phyloP scores from a whole-genome alignment of 2,329 filamentous ascomycete genomes.

The Zymoseptoria passerinii region DNA sequence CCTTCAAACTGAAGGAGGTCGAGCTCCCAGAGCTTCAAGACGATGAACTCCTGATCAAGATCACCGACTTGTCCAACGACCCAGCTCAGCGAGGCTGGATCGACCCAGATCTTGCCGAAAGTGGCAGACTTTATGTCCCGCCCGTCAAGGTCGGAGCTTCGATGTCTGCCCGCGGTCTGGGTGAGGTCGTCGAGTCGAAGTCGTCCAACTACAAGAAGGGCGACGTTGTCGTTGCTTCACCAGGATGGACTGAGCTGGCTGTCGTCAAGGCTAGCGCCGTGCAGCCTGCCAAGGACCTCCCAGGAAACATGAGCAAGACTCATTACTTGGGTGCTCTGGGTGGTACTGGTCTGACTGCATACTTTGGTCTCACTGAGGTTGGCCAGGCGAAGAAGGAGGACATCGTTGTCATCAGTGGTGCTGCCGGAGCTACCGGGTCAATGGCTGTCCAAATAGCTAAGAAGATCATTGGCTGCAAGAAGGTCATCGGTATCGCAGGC shows the following conservation, averaged over 20 bases:
- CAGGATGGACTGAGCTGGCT: slow-evolving; percentile 37
- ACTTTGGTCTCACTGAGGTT: slow-evolving; percentile 39
- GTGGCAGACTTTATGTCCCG: slow-evolving; percentile 37
- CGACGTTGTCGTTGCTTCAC: slow-evolving; percentile 27
- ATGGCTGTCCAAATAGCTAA: slow-evolving; percentile 48
- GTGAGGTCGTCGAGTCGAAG: slow-evolving; percentile 33
- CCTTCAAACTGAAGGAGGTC: slow-evolving; percentile 34
- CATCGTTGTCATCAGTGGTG: slow-evolving; percentile 41
- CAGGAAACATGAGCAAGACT: slow-evolving; percentile 33
- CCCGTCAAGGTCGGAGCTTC: slow-evolving; percentile 36
- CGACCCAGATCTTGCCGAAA: slow-evolving; percentile 28
- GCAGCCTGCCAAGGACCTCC: slow-evolving; percentile 17
- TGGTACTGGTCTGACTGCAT: slow-evolving; percentile 39
- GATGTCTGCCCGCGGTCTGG: slow-evolving; percentile 33
- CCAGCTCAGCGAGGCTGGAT: slow-evolving; percentile 48
- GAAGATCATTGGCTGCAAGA: slow-evolving; percentile 35
- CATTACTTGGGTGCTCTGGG: slow-evolving; percentile 43
- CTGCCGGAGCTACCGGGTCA: slow-evolving; percentile 42
- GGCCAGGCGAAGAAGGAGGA: slow-evolving; percentile 33
- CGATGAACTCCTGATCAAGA: slow-evolving; percentile 41
- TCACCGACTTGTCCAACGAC: slow-evolving; percentile 44
- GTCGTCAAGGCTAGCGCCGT: slow-evolving; percentile 29
- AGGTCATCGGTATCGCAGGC: slow-evolving; percentile 46
- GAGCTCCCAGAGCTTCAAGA: slow-evolving; percentile 24
- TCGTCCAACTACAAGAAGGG: slow-evolving; percentile 29